phyloP scores from a whole-genome alignment of 176 grass and related monocot species.

The Ananas comosus region DNA sequence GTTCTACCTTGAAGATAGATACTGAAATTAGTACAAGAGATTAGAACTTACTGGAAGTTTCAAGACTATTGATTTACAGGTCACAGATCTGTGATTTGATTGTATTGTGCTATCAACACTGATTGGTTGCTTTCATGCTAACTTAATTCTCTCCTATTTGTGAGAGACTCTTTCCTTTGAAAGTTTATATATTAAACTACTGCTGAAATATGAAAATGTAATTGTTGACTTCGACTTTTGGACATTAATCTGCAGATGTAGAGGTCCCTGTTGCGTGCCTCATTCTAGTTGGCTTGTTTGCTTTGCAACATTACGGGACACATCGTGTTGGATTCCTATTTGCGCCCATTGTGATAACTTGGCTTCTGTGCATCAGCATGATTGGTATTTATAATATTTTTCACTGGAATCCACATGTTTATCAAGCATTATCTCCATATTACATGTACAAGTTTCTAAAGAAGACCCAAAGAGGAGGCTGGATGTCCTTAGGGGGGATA shows the following conservation, averaged over 20 bases:
- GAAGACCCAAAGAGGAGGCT: constrained; percentile 86
- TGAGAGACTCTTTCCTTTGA: background rate
- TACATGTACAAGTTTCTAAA: constrained; percentile 98
- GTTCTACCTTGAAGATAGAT: background rate
- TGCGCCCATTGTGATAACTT: constrained; percentile 73
- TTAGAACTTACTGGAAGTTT: background rate
- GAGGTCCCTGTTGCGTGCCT: constrained; percentile 81
- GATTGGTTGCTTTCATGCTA: background rate
- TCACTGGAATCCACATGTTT: constrained; percentile 86
- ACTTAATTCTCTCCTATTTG: background rate
- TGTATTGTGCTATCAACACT: background rate
- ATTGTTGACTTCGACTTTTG: constrained; percentile 5
- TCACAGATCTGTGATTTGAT: background rate
- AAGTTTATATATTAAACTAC: no score
- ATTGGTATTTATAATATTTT: constrained; percentile 91
- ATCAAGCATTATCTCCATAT: constrained; percentile 85
- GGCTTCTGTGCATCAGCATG: constrained; percentile 91
- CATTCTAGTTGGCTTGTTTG: constrained; percentile 74
- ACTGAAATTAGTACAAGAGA: background rate
- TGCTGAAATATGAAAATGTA: background rate
- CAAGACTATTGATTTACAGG: background rate
- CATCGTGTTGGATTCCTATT: constrained; percentile 90
- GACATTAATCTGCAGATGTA: constrained; percentile 61
- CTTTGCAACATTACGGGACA: constrained; percentile 94
- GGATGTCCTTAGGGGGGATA: constrained; percentile 98